phyloP scores from a whole-genome alignment of 257 asterid species.

The Echites panduratus region DNA sequence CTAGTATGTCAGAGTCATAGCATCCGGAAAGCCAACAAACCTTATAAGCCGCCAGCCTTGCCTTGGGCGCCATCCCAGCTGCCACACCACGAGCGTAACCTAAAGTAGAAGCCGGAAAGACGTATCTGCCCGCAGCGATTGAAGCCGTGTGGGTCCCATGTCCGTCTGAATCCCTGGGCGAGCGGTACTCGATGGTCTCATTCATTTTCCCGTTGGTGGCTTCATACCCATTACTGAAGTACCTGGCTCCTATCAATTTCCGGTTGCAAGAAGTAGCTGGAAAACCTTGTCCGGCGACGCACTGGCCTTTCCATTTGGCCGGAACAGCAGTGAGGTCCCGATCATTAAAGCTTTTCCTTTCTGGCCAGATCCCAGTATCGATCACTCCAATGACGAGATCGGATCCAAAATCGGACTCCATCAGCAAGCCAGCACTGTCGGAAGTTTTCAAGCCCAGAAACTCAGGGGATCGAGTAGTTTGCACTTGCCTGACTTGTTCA shows the following conservation, averaged over 20 bases:
- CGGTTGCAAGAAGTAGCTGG: slow-evolving; percentile 61
- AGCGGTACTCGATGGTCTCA: slow-evolving; percentile 56
- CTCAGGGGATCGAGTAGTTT: slow-evolving; percentile 86
- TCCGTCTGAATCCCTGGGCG: slow-evolving; percentile 82
- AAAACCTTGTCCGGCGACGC: slow-evolving; percentile 45
- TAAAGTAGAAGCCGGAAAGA: slow-evolving; percentile 64
- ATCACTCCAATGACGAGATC: slow-evolving; percentile 81
- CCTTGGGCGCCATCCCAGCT: slow-evolving; percentile 95
- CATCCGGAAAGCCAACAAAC: slow-evolving; percentile 89
- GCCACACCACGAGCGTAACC: slow-evolving; percentile 92
- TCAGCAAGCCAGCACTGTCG: slow-evolving; percentile 55
- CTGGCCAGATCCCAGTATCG: slow-evolving; percentile 99
- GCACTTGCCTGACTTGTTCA: slow-evolving; percentile 62
- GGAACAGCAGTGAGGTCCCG: slow-evolving; percentile 59
- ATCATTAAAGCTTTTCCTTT: slow-evolving; percentile 71
- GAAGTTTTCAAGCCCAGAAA: slow-evolving; percentile 64
- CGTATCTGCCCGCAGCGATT: slow-evolving; percentile 87
- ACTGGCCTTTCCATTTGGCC: slow-evolving; percentile 67
- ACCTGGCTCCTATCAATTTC: slow-evolving; percentile 79
- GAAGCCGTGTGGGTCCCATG: slow-evolving; percentile 99
- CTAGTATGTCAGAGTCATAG: slow-evolving; percentile 82
- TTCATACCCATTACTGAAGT: slow-evolving; percentile 55
- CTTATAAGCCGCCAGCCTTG: slow-evolving; percentile 79
- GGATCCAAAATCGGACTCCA: slow-evolving; percentile 82
- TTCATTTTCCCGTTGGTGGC: slow-evolving; percentile 76